A percentile compares a stretch with the other conserved stretches of the same genome.
phyloP scores from a whole-genome alignment of 495 filamentous ascomycete genomes.

The Neurospora sp. region DNA sequence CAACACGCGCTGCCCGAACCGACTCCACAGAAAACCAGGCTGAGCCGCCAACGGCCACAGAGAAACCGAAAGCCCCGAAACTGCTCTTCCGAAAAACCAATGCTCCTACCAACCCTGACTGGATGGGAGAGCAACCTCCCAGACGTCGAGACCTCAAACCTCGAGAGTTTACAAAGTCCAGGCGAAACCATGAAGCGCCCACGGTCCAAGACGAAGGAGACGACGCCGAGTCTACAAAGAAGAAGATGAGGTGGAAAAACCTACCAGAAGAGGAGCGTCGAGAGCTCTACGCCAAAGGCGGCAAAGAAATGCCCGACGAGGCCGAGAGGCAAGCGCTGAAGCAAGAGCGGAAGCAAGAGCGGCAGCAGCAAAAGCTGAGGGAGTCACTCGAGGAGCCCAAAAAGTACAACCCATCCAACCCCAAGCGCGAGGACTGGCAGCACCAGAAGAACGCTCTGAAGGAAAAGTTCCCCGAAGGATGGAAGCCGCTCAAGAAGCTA shows the following conservation, averaged over 20 bases:
- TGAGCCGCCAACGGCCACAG: neutral
- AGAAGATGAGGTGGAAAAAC: neutral
- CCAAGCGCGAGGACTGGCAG: constrained; percentile 11
- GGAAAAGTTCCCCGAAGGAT: constrained; percentile 60
- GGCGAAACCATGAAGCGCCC: neutral
- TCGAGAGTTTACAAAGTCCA: neutral
- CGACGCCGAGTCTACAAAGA: neutral
- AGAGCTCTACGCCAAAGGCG: neutral
- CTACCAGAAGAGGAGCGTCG: neutral
- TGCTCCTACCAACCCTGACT: neutral
- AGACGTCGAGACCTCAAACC: neutral
- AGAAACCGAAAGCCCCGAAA: neutral
- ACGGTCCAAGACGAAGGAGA: neutral
- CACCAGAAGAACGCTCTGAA: constrained; percentile 19
- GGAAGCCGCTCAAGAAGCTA: constrained; percentile 73
- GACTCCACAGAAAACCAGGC: neutral
- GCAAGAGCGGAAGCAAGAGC: neutral
- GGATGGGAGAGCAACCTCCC: neutral
- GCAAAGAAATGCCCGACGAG: constrained; percentile 1
- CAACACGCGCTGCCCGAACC: neutral
- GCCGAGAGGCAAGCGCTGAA: neutral
- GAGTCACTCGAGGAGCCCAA: neutral
- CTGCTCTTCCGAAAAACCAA: neutral
- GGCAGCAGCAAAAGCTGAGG: neutral
- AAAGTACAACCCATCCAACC: neutral